phyloP scores from a whole-genome alignment of 2,329 filamentous ascomycete species.

The Spiromastix sp. region DNA sequence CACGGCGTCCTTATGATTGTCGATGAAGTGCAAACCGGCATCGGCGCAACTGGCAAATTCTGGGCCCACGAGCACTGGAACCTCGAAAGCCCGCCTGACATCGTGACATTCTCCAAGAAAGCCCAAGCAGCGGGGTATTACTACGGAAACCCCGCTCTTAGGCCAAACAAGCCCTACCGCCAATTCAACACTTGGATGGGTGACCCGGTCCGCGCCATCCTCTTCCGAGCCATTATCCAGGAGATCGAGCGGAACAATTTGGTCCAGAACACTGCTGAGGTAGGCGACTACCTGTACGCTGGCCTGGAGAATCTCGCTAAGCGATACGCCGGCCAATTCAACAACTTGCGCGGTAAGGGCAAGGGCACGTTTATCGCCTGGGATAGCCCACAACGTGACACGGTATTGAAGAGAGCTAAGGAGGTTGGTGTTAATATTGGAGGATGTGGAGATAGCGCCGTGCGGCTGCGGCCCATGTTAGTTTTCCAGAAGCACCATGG shows the following conservation, averaged over 20 bases:
- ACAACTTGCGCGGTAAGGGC: conserved; percentile 76
- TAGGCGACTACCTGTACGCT: conserved; percentile 67
- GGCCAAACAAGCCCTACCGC: conserved; percentile 86
- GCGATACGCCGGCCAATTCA: conserved; percentile 66
- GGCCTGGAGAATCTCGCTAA: conserved; percentile 57
- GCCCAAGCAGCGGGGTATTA: conserved; percentile 91
- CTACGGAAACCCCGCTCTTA: conserved; percentile 67
- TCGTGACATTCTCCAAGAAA: conserved; percentile 94
- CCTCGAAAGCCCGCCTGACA: conserved; percentile 68
- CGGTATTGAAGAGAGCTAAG: conserved; percentile 72
- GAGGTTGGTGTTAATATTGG: conserved; percentile 75
- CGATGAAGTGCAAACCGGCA: conserved; percentile 88
- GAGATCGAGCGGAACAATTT: conserved; percentile 69
- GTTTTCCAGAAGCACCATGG: conserved; percentile 85
- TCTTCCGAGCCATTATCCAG: conserved; percentile 77
- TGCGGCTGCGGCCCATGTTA: conserved; percentile 79
- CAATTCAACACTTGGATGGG: conserved; percentile 99
- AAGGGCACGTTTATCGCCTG: conserved; percentile 90
- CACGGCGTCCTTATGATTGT: conserved; percentile 71
- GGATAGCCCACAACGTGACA: conserved; percentile 70
- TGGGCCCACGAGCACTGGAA: conserved; percentile 97
- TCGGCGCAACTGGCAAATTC: conserved; percentile 87
- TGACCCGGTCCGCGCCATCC: conserved; percentile 70
- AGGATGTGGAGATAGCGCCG: conserved; percentile 63
- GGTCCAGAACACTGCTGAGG: conserved; percentile 66